Conservation (phyloP, 495 filamentous ascomycete species). For the Glutinoglossum americanum region DNA sequence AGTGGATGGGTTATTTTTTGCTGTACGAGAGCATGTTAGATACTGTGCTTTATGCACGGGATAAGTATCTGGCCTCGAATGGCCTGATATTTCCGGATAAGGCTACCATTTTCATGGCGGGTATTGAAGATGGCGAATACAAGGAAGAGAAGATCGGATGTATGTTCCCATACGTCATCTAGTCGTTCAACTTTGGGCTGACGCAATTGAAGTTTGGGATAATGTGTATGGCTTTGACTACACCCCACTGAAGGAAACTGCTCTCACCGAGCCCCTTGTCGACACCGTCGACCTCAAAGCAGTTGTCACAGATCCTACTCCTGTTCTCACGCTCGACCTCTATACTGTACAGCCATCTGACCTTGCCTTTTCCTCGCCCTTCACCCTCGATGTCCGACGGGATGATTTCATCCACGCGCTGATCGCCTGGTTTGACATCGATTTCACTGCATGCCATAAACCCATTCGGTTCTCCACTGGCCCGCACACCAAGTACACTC, state of each 20-base stretch:
- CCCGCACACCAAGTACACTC: constrained; percentile 26
- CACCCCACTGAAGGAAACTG: constrained; percentile 64
- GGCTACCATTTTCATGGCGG: constrained; percentile 73
- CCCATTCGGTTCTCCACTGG: constrained; percentile 25
- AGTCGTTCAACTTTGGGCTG: background rate
- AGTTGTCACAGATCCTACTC: constrained; percentile 56
- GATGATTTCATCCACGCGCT: constrained; percentile 87
- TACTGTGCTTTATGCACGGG: constrained; percentile 81
- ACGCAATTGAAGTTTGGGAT: constrained; percentile 52
- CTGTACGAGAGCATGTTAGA: constrained; percentile 98
- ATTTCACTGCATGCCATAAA: constrained; percentile 73
- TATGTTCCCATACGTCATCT: constrained; percentile 19
- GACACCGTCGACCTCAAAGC: constrained; percentile 61
- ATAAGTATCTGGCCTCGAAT: constrained; percentile 65
- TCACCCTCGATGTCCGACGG: constrained; percentile 46
- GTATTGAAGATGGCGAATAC: constrained; percentile 71
- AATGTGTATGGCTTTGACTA: constrained; percentile 98
- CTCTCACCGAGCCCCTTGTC: constrained; percentile 67
- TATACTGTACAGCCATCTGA: constrained; percentile 55
- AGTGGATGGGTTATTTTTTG: constrained; percentile 99
- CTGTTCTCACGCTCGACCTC: constrained; percentile 60
- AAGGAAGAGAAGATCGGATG: constrained; percentile 76
- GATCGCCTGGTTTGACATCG: constrained; percentile 97
- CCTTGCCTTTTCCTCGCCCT: constrained; percentile 53
- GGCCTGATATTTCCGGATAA: constrained; percentile 86